Percentiles rank a stretch among this genome's conserved stretches.
phyloP scores from a whole-genome alignment of 345 rosid species.

The Odontarrhena argentea region DNA sequence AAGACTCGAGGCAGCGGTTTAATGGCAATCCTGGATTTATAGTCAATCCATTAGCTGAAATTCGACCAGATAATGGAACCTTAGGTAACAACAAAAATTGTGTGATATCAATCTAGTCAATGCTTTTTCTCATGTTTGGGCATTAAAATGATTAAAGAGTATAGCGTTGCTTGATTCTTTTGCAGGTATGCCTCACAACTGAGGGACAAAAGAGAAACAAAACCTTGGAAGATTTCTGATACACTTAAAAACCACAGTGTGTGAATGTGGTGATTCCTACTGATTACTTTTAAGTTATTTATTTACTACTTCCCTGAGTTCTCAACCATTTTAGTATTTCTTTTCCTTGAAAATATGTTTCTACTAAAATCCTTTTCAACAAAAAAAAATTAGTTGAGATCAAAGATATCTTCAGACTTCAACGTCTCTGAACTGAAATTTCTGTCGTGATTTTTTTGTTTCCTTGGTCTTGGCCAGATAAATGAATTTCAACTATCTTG shows the following conservation, averaged over 20 bases:
- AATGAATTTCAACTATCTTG: conserved; percentile 17
- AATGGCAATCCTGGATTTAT: conserved; percentile 59
- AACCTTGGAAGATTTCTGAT: conserved; percentile 10
- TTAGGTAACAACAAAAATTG: conserved; percentile 13
- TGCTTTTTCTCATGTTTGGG: conserved; percentile 10
- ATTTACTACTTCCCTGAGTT: neutral
- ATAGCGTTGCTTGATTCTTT: neutral
- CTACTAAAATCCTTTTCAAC: neutral
- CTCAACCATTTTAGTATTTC: neutral
- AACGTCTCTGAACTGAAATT: conserved; percentile 1
- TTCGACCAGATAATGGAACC: conserved; percentile 41
- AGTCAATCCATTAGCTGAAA: conserved; percentile 89
- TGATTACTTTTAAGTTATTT: conserved; percentile 25
- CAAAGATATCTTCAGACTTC: conserved; percentile 6
- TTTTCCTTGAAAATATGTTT: conserved; percentile 24
- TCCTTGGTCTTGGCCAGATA: neutral
- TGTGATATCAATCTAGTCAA: neutral
- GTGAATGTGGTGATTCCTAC: conserved; percentile 36
- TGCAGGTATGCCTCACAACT: conserved; percentile 35
- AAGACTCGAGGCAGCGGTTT: conserved; percentile 54
- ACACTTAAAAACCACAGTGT: conserved; percentile 19
- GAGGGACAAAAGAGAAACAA: conserved; percentile 21
- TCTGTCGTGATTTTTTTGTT: neutral
- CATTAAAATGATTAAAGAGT: neutral
- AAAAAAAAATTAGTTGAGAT: neutral